Conservation (phyloP, 805 yeast species). For the Sugiyamaella valdiviana region DNA sequence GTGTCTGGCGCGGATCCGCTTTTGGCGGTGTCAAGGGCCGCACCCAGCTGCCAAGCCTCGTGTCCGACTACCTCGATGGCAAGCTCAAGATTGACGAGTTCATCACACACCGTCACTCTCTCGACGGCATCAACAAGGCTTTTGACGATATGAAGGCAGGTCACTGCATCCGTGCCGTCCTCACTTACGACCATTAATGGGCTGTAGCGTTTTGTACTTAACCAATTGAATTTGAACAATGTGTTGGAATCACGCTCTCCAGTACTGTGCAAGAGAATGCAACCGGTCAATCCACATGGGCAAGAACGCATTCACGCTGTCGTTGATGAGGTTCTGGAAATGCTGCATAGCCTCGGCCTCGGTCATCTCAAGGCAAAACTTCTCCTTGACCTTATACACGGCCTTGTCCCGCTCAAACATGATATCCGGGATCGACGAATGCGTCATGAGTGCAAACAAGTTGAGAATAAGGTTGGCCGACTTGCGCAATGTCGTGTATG, state of each 20-base stretch:
- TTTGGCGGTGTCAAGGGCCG: constrained; percentile 99
- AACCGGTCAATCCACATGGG: constrained; percentile 94
- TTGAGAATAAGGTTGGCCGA: constrained; percentile 86
- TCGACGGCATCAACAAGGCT: constrained; percentile 76
- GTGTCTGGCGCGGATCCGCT: constrained; percentile 99
- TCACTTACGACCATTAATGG: constrained; percentile 26
- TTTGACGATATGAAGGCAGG: constrained; percentile 95
- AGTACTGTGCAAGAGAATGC: constrained; percentile 94
- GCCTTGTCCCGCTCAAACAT: constrained; percentile 79
- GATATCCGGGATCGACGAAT: constrained; percentile 81
- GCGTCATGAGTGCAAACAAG: constrained; percentile 87
- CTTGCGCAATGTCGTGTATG: constrained; percentile 83
- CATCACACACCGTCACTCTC: constrained; percentile 81
- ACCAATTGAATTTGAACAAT: neutral
- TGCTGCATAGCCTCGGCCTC: constrained; percentile 95
- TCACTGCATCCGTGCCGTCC: constrained; percentile 88
- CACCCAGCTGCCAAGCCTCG: constrained; percentile 85
- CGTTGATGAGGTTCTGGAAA: constrained; percentile 89
- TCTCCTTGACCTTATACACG: constrained; percentile 85
- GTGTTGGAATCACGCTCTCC: constrained; percentile 38
- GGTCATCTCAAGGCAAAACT: constrained; percentile 85
- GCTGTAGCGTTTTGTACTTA: neutral
- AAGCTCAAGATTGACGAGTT: constrained; percentile 86
- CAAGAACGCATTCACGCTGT: constrained; percentile 84
- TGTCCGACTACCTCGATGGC: constrained; percentile 77